A percentile compares a stretch with the other conserved stretches of the same genome.
These are phyloP conservation scores for Aspergillus cejpii DNA, from an alignment of 2,329 filamentous ascomycete genomes.

Conservation along the genomic window DNA sequence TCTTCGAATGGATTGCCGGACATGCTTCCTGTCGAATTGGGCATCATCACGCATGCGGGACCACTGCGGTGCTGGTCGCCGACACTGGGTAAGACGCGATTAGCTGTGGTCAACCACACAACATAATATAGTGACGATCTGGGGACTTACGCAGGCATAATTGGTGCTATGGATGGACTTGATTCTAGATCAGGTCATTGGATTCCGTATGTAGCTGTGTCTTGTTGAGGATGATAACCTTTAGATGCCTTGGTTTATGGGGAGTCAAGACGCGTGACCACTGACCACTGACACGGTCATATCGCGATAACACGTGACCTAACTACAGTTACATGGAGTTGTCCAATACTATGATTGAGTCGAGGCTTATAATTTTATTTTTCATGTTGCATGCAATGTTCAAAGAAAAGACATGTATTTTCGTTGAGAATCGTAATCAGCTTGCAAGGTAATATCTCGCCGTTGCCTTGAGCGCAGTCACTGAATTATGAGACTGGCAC, in stretches of 20 bases:
- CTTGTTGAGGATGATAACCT: not conserved
- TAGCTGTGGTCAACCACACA: constrained; percentile 12
- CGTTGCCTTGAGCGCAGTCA: constrained; percentile 24
- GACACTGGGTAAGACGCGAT: constrained; percentile 45
- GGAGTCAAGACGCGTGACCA: constrained; percentile 20
- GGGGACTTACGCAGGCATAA: constrained; percentile 45
- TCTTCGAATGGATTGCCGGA: constrained; percentile 75
- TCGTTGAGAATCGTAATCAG: constrained; percentile 3
- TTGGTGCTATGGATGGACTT: constrained; percentile 13
- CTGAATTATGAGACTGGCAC: constrained; percentile 74
- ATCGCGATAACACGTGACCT: constrained; percentile 32
- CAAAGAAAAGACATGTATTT: not conserved
- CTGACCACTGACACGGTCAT: constrained; percentile 19
- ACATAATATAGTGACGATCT: not conserved
- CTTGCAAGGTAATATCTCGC: not conserved
- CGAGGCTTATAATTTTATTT: not conserved
- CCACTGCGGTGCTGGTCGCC: constrained; percentile 59
- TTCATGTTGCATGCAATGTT: constrained; percentile 1
- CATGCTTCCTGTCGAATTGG: constrained; percentile 27
- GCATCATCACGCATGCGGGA: constrained; percentile 39
- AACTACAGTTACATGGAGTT: not conserved
- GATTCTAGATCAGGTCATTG: constrained; percentile 3
- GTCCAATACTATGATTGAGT: not conserved
- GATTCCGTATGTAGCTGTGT: not conserved
- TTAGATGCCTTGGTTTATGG: constrained; percentile 11